Percentiles rank a stretch among this genome's conserved stretches.
These are phyloP conservation scores for Scleroderma citrinum DNA, from an alignment of 768 basidiomycete genomes.

Conservation along the genomic window DNA sequence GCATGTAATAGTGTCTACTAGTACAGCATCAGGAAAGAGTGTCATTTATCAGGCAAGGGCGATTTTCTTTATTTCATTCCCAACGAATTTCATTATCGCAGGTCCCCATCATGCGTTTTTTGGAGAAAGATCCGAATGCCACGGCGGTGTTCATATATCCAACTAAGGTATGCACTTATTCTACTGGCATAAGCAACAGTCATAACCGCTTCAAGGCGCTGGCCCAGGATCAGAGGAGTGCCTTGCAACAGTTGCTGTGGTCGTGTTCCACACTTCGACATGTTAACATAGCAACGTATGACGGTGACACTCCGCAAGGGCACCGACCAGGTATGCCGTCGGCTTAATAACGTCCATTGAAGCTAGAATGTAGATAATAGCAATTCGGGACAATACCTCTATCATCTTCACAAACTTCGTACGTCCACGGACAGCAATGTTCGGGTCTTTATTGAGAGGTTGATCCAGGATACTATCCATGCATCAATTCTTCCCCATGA, in stretches of 20 bases:
- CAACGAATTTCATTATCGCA: slow-evolving; percentile 20
- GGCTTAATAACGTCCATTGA: background rate
- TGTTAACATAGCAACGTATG: slow-evolving; percentile 69
- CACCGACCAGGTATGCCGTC: slow-evolving; percentile 44
- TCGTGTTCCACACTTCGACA: slow-evolving; percentile 58
- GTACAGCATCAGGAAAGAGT: slow-evolving; percentile 87
- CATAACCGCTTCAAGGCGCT: slow-evolving; percentile 53
- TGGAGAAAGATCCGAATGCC: slow-evolving; percentile 54
- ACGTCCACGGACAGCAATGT: slow-evolving; percentile 10
- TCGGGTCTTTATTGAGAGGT: background rate
- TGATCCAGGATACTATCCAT: slow-evolving; percentile 72
- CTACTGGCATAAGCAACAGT: background rate
- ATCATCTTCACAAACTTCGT: slow-evolving; percentile 90
- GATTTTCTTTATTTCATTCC: background rate
- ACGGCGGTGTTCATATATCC: slow-evolving; percentile 87
- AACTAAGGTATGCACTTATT: slow-evolving; percentile 55
- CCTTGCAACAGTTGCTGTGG: slow-evolving; percentile 60
- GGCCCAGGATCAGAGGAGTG: slow-evolving; percentile 79
- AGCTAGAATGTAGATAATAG: slow-evolving; percentile 27
- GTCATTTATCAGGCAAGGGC: slow-evolving; percentile 72
- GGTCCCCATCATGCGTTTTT: slow-evolving; percentile 63
- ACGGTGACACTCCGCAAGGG: slow-evolving; percentile 82
- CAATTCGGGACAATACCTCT: slow-evolving; percentile 65
- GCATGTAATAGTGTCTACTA: slow-evolving; percentile 84
- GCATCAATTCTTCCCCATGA: slow-evolving; percentile 81